Evolutionary conservation across 495 filamentous ascomycete species (phyloP).

Genomic region (Podospora australis): DNA sequence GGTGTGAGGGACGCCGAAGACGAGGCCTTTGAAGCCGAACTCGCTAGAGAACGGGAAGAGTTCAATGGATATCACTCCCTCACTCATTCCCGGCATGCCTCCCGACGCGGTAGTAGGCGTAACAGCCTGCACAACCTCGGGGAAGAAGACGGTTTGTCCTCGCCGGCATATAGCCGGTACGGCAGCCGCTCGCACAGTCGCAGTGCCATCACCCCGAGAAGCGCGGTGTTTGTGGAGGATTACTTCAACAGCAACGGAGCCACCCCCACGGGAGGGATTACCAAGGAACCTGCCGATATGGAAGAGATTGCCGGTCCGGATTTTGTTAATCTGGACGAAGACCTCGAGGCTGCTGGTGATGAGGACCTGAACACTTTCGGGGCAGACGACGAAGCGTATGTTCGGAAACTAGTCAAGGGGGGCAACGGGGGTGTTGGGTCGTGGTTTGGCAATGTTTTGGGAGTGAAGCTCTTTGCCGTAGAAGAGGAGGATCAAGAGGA

Average conservation of each 20-base stretch:
- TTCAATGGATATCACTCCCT: background rate
- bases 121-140: constrained; percentile 16
- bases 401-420: constrained; percentile 48
- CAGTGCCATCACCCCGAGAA: constrained; percentile 30
- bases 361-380: constrained; percentile 27
- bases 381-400: constrained; percentile 46
- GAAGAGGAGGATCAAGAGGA: constrained; percentile 50
- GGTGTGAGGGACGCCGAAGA: constrained; percentile 46
- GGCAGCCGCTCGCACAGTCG: constrained; percentile 42
- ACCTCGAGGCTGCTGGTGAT: constrained; percentile 33
- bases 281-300: constrained; percentile 11
- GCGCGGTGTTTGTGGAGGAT: constrained; percentile 21
- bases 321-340: constrained; percentile 52
- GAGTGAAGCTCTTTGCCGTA: constrained; percentile 72
- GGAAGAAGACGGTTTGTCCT: constrained; percentile 28
- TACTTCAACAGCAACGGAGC: constrained; percentile 10
- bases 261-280: background rate
- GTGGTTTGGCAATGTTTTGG: constrained; percentile 68
- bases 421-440: constrained; percentile 63
- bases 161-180: constrained; percentile 33
- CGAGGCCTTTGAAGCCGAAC: constrained; percentile 37
- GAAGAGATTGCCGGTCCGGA: constrained; percentile 48
- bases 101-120: constrained; percentile 16
- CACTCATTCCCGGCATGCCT: background rate
- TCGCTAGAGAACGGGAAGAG: constrained; percentile 29